Conservation (phyloP, 2,329 filamentous ascomycete genomes). For the Cladosporium colombiae region DNA sequence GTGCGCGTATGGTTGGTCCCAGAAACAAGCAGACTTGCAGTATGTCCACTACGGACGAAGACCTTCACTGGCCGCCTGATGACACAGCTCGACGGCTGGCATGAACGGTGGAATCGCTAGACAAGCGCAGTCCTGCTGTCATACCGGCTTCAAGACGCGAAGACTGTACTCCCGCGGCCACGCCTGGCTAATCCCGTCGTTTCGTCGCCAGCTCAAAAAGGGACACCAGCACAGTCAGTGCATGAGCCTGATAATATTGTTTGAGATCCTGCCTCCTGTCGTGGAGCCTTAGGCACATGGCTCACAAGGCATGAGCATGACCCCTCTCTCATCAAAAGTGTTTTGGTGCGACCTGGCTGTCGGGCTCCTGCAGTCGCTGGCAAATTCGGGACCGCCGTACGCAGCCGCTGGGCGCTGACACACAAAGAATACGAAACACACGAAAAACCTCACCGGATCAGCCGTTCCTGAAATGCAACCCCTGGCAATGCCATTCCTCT, state of each 20-base stretch:
- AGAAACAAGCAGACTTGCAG: conserved; percentile 4
- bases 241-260: conserved; percentile 8
- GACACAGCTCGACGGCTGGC: background rate
- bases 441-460: conserved; percentile 9
- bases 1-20: background rate
- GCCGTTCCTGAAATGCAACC: conserved; percentile 1
- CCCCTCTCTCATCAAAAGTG: background rate
- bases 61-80: conserved; percentile 3
- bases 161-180: background rate
- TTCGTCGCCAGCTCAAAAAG: background rate
- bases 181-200: background rate
- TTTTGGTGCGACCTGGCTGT: conserved; percentile 14
- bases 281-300: conserved; percentile 20
- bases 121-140: background rate
- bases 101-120: background rate
- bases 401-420: background rate
- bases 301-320: conserved; percentile 13
- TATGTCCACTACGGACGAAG: background rate
- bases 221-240: background rate
- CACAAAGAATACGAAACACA: conserved; percentile 13
- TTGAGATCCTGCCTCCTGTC: background rate
- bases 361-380: conserved; percentile 9
- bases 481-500: background rate
- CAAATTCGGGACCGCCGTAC: background rate
- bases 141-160: conserved; percentile 9